Percentiles rank a stretch among this genome's conserved stretches.
These are phyloP conservation scores for Akanthomyces uredinophilus DNA, from an alignment of 2,329 filamentous ascomycete species.

Conservation along the genomic window DNA sequence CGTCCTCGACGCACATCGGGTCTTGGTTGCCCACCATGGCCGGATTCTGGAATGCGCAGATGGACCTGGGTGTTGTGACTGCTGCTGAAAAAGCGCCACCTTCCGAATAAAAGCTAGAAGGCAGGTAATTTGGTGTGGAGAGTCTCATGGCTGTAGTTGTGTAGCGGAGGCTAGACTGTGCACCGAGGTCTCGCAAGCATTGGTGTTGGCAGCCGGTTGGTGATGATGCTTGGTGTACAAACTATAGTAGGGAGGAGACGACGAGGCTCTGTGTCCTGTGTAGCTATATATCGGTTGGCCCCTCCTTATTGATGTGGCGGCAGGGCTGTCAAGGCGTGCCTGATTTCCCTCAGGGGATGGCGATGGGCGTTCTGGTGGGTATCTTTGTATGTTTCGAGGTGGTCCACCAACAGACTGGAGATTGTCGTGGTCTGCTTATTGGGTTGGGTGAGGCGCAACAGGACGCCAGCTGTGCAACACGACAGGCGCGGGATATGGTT, in stretches of 20 bases:
- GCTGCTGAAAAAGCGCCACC: background rate
- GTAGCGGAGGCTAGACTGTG: background rate
- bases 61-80: background rate
- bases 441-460: background rate
- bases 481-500: background rate
- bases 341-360: background rate
- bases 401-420: background rate
- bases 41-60: background rate
- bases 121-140: background rate
- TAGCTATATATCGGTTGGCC: background rate
- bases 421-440: background rate
- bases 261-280: background rate
- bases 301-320: background rate
- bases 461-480: background rate
- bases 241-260: background rate
- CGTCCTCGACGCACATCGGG: background rate
- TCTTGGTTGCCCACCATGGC: background rate
- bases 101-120: constrained; percentile 1
- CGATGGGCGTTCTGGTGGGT: background rate
- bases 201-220: background rate
- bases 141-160: constrained; percentile 1
- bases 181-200: too few relatives aligned
- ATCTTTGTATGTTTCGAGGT: background rate
- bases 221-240: background rate
- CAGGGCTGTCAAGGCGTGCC: background rate